phyloP scores from a whole-genome alignment of 805 yeast genomes.

The Candida golubevii region DNA sequence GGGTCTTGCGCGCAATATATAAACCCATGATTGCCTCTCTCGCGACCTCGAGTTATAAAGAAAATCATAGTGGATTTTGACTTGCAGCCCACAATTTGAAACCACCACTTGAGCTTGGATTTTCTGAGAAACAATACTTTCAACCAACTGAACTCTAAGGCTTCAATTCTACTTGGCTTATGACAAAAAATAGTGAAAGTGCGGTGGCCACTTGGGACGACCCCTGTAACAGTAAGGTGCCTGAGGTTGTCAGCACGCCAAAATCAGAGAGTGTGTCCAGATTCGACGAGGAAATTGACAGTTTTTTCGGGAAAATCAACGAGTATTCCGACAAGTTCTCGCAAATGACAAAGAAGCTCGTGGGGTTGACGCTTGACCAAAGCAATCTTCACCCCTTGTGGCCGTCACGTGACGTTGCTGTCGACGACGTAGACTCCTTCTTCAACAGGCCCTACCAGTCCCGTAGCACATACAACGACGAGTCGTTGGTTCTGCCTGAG shows the following conservation, averaged over 20 bases:
- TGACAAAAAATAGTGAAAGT: neutral
- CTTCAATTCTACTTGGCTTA: no score
- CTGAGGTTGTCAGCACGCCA: neutral
- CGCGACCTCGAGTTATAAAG: no score
- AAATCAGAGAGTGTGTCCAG: conserved; percentile 9
- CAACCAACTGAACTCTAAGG: no score
- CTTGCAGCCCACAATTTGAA: no score
- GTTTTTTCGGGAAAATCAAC: conserved; percentile 22
- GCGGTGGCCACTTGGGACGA: neutral
- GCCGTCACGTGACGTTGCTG: conserved; percentile 3
- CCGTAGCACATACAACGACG: conserved; percentile 4
- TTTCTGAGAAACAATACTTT: no score
- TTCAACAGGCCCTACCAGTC: conserved; percentile 23
- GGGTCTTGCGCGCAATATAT: neutral
- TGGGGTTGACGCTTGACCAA: conserved; percentile 15
- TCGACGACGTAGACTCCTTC: conserved; percentile 10
- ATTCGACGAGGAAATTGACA: conserved; percentile 22
- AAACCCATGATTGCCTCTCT: neutral
- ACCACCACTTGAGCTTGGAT: no score
- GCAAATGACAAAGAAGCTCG: conserved; percentile 23
- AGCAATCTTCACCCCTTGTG: conserved; percentile 2
- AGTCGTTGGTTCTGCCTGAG: neutral
- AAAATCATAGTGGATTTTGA: no score
- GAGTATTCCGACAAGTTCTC: conserved; percentile 24
- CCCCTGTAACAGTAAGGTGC: neutral